A percentile compares a stretch with the other conserved stretches of the same genome.
phyloP scores from a whole-genome alignment of 1,284 basidiomycete genomes.

The Somion occarium region DNA sequence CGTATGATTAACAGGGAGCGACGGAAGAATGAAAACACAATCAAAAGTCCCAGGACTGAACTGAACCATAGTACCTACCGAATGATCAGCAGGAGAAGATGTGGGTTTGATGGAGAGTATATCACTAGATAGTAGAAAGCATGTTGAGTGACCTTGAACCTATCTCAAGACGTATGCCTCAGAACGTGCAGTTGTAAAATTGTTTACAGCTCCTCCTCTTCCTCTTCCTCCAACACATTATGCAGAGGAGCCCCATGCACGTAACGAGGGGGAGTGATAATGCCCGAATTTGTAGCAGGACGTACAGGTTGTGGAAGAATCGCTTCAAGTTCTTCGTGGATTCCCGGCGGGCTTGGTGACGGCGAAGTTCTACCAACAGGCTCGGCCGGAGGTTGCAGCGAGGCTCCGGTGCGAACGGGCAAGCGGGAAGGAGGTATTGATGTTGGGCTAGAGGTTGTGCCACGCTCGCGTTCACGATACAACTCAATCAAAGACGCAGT shows the following conservation, averaged over 20 bases:
- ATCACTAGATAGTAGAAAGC: background rate
- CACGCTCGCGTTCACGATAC: conserved; percentile 68
- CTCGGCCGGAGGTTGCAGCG: conserved; percentile 13
- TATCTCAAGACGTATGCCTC: background rate
- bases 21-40: background rate
- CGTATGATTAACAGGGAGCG: background rate
- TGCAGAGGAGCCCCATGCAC: conserved; percentile 84
- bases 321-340: conserved; percentile 9
- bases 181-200: background rate
- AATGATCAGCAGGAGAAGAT: background rate
- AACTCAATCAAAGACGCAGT: conserved; percentile 76
- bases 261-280: conserved; percentile 59
- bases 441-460: conserved; percentile 14
- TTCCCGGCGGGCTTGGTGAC: conserved; percentile 3
- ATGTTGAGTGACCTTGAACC: background rate
- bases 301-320: conserved; percentile 8
- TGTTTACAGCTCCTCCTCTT: conserved; percentile 37
- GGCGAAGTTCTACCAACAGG: background rate
- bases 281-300: conserved; percentile 17
- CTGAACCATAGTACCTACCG: background rate
- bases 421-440: conserved; percentile 30
- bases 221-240: conserved; percentile 78
- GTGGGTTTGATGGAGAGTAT: background rate
- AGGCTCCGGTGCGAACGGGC: conserved; percentile 28
- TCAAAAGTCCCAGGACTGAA: background rate